Percentiles rank a stretch among this genome's conserved stretches.
Evolutionary conservation across 2,329 filamentous ascomycete species (phyloP).

Genomic region (Pleomassaria siparia): DNA sequence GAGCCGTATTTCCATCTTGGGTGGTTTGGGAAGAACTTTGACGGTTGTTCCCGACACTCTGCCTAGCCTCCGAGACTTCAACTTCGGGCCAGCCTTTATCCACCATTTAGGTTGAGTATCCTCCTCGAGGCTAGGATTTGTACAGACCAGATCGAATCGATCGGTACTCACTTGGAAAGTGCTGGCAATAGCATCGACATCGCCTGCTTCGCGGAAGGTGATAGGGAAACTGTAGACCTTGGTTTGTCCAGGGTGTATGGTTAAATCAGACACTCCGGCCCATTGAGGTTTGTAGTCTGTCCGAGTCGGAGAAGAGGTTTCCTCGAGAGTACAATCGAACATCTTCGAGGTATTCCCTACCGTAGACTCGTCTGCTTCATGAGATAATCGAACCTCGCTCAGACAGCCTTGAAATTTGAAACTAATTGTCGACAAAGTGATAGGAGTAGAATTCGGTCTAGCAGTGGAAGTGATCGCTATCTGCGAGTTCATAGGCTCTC

Average conservation of each 20-base stretch:
- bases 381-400: slow-evolving; percentile 34
- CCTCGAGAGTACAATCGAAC: slow-evolving; percentile 27
- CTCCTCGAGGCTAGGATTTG: slow-evolving; percentile 50
- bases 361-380: slow-evolving; percentile 17
- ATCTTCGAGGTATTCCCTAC: slow-evolving; percentile 18
- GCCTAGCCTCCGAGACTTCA: slow-evolving; percentile 33
- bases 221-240: slow-evolving; percentile 72
- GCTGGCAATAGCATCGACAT: slow-evolving; percentile 66
- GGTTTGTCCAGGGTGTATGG: slow-evolving; percentile 65
- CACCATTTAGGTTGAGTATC: slow-evolving; percentile 36
- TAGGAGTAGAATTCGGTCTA: slow-evolving; percentile 47
- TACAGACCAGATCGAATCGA: slow-evolving; percentile 68
- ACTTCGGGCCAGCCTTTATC: slow-evolving; percentile 23
- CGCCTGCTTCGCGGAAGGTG: slow-evolving; percentile 78
- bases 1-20: slow-evolving; percentile 79
- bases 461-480: slow-evolving; percentile 55
- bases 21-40: slow-evolving; percentile 81
- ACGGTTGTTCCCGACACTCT: slow-evolving; percentile 54
- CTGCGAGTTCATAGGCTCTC: slow-evolving; percentile 59
- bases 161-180: slow-evolving; percentile 65
- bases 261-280: slow-evolving; percentile 63
- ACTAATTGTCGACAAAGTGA: slow-evolving; percentile 52
- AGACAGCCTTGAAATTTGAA: slow-evolving; percentile 55
- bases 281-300: slow-evolving; percentile 44
- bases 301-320: slow-evolving; percentile 20